phyloP scores from a whole-genome alignment of 2,329 filamentous ascomycete genomes.

The Lizonia empirigonia region DNA sequence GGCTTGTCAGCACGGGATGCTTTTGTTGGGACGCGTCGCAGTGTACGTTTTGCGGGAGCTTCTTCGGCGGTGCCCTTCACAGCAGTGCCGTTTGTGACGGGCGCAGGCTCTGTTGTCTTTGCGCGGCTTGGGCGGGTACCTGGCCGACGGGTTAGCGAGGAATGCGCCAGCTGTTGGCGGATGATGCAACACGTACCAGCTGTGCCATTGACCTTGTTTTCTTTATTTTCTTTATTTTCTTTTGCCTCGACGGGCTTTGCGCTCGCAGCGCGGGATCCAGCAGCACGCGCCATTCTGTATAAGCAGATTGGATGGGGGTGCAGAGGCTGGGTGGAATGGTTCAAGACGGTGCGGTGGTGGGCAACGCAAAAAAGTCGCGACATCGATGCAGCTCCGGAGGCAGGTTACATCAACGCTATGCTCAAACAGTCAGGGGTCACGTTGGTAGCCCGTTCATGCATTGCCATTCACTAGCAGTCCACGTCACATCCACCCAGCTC shows the following conservation, averaged over 20 bases:
- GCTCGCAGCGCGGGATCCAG: constrained; percentile 34
- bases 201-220: constrained; percentile 35
- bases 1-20: constrained; percentile 19
- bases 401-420: constrained; percentile 18
- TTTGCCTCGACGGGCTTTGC: constrained; percentile 35
- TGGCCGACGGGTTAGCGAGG: constrained; percentile 23
- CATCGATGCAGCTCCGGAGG: constrained; percentile 4
- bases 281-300: constrained; percentile 39
- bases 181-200: constrained; percentile 31
- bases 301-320: constrained; percentile 21
- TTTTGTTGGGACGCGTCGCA: constrained; percentile 16
- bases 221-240: constrained; percentile 22
- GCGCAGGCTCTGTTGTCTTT: constrained; percentile 31
- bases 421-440: constrained; percentile 14
- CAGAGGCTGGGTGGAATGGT: constrained; percentile 19
- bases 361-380: constrained; percentile 32
- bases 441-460: constrained; percentile 8
- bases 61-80: constrained; percentile 11
- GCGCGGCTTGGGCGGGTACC: constrained; percentile 32
- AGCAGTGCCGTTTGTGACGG: constrained; percentile 15
- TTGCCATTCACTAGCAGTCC: constrained; percentile 1
- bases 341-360: constrained; percentile 26
- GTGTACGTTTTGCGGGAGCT: constrained; percentile 13
- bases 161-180: constrained; percentile 14
- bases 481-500: neutral